Evolutionary conservation across 331 rosid species (phyloP), one percentile per base, ranked within the genome.

Genomic region (Quercus phellos): DNA sequence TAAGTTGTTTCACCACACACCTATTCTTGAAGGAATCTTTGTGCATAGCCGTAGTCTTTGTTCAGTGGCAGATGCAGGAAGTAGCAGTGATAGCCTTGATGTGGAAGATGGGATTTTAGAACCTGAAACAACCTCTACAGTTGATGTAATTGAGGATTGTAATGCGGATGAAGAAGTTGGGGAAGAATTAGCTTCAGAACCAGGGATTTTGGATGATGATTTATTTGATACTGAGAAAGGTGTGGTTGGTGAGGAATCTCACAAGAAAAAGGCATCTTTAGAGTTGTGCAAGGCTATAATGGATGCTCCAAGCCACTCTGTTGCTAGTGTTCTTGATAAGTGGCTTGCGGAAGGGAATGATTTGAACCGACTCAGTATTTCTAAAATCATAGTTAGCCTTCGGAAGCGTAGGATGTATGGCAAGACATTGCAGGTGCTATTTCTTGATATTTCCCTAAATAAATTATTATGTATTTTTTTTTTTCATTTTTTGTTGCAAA

Each of bases 361-460:
- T 71, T 78, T 78, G 72, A 70, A 68, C 13, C 64, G 26, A 43
- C 17, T 19, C 12, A 74, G 38, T 34, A 69, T 32, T 70, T 46
- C 77, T 71, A 71, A 21, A 51, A 55, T 78, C 43, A 29, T 70
- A 11, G 19, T 50, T 78, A 12, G 4, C 42, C 77, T 78, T 22
- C 43, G 5, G 53, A 70, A 50, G 71, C 64, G 35, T 59, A 51
- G 54, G 55, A 46, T 50, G 77, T 78, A 78, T 50, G 63, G 72
- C 32, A 78, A n/a, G 59, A 71, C 81, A 29, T 78, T 78, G 56
- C 71, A 78, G 81, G 81, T 78, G 55, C 9, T 50, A 68, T 6
- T 68, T 70, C 56, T 10, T 22, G 46, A 54, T 77, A 38, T 77
- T 77, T 77, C 56, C 35, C 16, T 4, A 13, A 59, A 22, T 4